Evolutionary conservation across 495 filamentous ascomycete genomes (phyloP), one percentile per base, ranked within the genome.

Genomic region (Parathielavia appendiculata): DNA sequence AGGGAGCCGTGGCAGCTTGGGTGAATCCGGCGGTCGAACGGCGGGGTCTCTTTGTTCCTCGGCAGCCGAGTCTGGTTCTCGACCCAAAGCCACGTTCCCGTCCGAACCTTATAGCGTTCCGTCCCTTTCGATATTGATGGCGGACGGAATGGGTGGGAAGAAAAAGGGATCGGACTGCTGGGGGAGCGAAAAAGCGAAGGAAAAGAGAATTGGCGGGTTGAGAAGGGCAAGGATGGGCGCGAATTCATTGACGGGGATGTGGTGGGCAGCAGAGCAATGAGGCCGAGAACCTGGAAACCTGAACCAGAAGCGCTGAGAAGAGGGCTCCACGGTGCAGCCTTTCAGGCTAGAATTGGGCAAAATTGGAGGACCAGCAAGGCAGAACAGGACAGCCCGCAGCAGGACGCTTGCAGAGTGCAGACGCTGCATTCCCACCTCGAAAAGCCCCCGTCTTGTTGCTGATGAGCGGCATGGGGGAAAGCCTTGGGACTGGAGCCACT

Each of bases 1-100:
- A 26, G 32, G 49, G 16, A 38, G 51, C 17, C n/a, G 35, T 30
- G 26, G 23, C 11, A 23, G 30, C 32, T 35, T 10, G 35, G 45
- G 16, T 32, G 22, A 23, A 58, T 30, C 39, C 41, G 40, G 41
- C 19, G 49, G 49, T 58, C 47, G 26, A 51, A 22, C 48, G 57
- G 59, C 59, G 59, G 59, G 59, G 59, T 52, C 34, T 41, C 59
- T 61, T 61, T 61, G 59, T 61, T 30, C 26, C 53, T 57, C 38
- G 47, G 45, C 23, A 53, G 34, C 52, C 59, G 53, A 61, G 59
- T 61, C 53, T 53, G 20, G 2, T 49, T 52, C 23, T 59, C 34
- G 56, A 49, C 48, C n/a, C 34, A 41, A 30, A 39, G 40, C 44
- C 40, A 38, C 56, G 38, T 23, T 57, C 35, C 47, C 56, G 36